Conservation (phyloP, 768 basidiomycete species). For the Termitomyces sp. region DNA sequence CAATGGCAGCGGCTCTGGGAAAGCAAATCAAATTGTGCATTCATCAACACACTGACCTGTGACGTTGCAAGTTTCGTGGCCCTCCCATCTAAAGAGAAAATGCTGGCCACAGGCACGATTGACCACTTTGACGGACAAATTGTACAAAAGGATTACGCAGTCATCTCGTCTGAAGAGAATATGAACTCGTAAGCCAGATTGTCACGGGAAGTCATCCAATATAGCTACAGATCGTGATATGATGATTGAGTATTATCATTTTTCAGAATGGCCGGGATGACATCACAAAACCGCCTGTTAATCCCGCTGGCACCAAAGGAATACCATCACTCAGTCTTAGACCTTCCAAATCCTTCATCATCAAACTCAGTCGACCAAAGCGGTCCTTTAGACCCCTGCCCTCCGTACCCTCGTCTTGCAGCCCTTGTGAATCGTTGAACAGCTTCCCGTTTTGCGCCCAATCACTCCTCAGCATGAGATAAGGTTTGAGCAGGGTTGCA, state of each 20-base stretch:
- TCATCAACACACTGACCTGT: too few species aligned
- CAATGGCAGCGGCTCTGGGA: too few species aligned
- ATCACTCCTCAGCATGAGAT: slow-evolving; percentile 85
- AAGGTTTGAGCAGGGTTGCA: slow-evolving; percentile 78
- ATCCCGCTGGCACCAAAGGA: slow-evolving; percentile 45
- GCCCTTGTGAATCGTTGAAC: slow-evolving; percentile 56
- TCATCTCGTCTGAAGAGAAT: too few species aligned
- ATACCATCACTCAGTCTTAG: slow-evolving; percentile 56
- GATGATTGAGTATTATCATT: slow-evolving; percentile 10
- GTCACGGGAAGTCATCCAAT: too few species aligned
- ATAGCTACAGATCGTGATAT: slow-evolving; percentile 14
- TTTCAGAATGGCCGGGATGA: slow-evolving; percentile 37
- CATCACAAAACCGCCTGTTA: slow-evolving; percentile 49
- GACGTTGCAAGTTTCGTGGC: too few species aligned
- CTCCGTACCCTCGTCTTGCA: slow-evolving; percentile 32
- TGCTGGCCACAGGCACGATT: too few species aligned
- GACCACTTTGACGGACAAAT: too few species aligned
- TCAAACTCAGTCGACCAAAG: slow-evolving; percentile 69
- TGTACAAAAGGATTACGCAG: too few species aligned
- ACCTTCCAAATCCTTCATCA: slow-evolving; percentile 85
- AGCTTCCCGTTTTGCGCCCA: slow-evolving; percentile 83
- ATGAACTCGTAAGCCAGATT: too few species aligned
- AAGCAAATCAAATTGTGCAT: too few species aligned
- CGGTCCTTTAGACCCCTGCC: slow-evolving; percentile 52
- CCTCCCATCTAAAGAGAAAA: too few species aligned